Conservation (phyloP, 2,329 filamentous ascomycete species). For the Penicillium griseofulvum region DNA sequence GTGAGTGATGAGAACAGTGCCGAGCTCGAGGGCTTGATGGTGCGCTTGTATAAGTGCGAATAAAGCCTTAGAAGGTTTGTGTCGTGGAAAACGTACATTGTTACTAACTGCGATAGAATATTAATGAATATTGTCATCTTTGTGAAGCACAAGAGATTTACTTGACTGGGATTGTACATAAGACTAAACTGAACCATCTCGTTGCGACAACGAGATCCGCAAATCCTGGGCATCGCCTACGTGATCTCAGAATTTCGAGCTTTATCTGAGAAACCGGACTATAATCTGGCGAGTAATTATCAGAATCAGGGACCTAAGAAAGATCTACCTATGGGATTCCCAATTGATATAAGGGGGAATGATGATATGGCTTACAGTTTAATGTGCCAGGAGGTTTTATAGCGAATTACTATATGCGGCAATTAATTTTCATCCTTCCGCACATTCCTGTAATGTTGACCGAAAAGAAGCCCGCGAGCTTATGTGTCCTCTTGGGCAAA, state of each 20-base stretch:
- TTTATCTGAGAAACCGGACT: background rate
- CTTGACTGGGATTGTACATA: too few relatives aligned
- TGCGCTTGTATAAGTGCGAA: background rate
- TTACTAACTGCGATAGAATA: background rate
- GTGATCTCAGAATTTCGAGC: too few relatives aligned
- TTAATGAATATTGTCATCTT: too few relatives aligned
- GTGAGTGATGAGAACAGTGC: background rate
- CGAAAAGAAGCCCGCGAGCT: too few relatives aligned
- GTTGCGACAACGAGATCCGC: too few relatives aligned
- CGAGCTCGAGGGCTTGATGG: background rate
- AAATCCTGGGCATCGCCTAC: background rate
- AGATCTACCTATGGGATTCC: background rate
- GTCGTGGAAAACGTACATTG: too few relatives aligned
- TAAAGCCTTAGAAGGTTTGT: background rate
- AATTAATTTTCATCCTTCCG: too few relatives aligned
- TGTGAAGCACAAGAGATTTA: too few relatives aligned
- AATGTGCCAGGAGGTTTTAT: background rate
- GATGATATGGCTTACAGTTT: background rate
- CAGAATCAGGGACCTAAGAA: background rate
- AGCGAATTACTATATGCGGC: too few relatives aligned
- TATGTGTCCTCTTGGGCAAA: too few relatives aligned
- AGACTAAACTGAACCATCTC: too few relatives aligned
- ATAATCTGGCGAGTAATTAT: background rate
- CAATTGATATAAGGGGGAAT: background rate
- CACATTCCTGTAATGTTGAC: too few relatives aligned